Conservation (phyloP, 2,329 filamentous ascomycete species). For the Emydomyces testavorans region DNA sequence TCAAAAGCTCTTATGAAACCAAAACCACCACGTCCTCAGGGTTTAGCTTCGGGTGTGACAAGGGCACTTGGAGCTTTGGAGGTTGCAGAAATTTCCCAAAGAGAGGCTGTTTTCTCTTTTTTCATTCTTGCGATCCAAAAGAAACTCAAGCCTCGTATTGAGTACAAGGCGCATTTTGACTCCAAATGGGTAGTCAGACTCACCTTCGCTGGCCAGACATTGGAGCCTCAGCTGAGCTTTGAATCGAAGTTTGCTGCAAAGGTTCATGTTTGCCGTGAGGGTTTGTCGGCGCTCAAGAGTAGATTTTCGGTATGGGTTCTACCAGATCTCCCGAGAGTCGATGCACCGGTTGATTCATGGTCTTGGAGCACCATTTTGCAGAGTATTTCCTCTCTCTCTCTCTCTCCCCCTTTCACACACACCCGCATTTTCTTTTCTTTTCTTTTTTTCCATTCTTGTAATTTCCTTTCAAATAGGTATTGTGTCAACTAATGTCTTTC, state of each 20-base stretch:
- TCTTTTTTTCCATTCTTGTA: no score
- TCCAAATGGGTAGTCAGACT: conserved; percentile 23
- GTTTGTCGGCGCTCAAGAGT: conserved; percentile 20
- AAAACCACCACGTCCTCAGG: background rate
- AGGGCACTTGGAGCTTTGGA: conserved; percentile 12
- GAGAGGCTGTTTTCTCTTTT: conserved; percentile 25
- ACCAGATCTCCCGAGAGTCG: conserved; percentile 21
- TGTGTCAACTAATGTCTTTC: no score
- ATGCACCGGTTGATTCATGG: conserved; percentile 17
- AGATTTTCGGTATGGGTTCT: conserved; percentile 22
- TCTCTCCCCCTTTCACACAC: background rate
- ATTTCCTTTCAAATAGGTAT: no score
- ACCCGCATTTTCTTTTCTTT: no score
- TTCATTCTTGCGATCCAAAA: conserved; percentile 23
- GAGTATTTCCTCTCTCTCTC: conserved; percentile 18
- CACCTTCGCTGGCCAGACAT: conserved; percentile 23
- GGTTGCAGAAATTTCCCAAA: conserved; percentile 13
- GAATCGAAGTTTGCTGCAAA: conserved; percentile 18
- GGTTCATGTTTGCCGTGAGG: conserved; percentile 22
- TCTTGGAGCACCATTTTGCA: conserved; percentile 24
- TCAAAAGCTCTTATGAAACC: background rate
- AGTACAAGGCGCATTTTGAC: conserved; percentile 17
- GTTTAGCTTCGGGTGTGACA: background rate
- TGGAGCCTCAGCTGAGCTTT: conserved; percentile 14
- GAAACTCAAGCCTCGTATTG: conserved; percentile 21